Base-by-base conservation (phyloP, 2,329 filamentous ascomycete species). In the Fusarium sororula region DNA sequence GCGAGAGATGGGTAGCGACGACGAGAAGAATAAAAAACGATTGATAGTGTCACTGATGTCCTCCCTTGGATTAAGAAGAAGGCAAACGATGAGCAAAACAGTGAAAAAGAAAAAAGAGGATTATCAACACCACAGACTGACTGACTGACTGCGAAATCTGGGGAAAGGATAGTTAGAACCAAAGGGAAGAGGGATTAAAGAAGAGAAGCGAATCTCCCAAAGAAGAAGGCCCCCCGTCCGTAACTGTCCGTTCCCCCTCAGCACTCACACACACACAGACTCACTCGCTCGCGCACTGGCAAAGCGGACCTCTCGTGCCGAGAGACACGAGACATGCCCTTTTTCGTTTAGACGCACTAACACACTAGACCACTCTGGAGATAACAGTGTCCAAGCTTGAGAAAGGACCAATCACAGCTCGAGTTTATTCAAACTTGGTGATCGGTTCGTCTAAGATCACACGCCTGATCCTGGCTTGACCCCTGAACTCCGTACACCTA, bases 101-200 rank as follows among this genome's bases (percentile, higher is more conserved):
- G 28, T 47, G 68, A 30, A 68, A 61, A 63, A n/a, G 51, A 37
- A 57, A 67, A 50, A 62, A 53, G 48, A 65, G 26, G 45, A 73
- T 71, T 63, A 59, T 63, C 71, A 63, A 68, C 53, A 50, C 59
- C 47, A 50, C 63, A 57, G 30, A 13, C 38, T 24, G 24, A 24
- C 24, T 24, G 18, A 45, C 58, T 63, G 65, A 56, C 38, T 54
- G 56, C 26, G 41, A 44, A 70, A 59, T 66, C 66, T 47, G 65
- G 66, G 67, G 47, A 59, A 70, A 42, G 38, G 51, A 53, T 37
- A 38, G 24, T 24, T 24, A 24, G 57, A 51, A 35, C 12, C 48
- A 22, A 38, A 38, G 20, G 24, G 51, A 53, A 59, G 63, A 74
- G 73, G 73, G 65, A 77, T 75, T 71, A 74, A 66, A 60, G 63